Conservation (phyloP, 139 green algal species). For the Volvox reticuliferus region DNA sequence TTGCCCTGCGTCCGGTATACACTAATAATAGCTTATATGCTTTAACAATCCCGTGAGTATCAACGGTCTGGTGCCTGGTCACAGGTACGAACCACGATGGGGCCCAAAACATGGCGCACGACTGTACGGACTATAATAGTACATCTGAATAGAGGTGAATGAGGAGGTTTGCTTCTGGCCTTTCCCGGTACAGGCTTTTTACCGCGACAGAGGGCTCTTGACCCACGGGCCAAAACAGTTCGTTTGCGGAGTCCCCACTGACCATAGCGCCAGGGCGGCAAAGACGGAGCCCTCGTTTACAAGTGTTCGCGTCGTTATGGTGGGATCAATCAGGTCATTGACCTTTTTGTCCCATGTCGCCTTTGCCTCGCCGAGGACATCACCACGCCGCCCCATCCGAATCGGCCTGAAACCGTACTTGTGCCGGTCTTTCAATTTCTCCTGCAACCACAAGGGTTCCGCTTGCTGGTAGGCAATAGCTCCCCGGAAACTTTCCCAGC, state of each 20-base stretch:
- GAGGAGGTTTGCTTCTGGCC: too few relatives aligned
- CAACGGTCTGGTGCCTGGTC: too few relatives aligned
- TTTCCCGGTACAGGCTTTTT: too few relatives aligned
- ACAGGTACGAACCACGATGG: too few relatives aligned
- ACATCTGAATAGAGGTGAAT: too few relatives aligned
- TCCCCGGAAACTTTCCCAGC: background rate
- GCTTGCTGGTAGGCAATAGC: background rate
- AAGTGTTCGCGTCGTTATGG: conserved; percentile 76
- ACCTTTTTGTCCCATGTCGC: conserved; percentile 56
- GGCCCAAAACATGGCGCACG: too few relatives aligned
- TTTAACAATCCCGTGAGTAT: too few relatives aligned
- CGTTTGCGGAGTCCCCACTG: conserved; percentile 22
- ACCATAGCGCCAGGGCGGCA: conserved; percentile 80
- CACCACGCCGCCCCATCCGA: conserved; percentile 62
- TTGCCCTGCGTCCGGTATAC: conserved; percentile 50
- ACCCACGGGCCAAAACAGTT: background rate
- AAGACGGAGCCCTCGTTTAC: conserved; percentile 90
- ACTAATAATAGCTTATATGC: too few relatives aligned
- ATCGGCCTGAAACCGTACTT: conserved; percentile 82
- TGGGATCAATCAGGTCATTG: conserved; percentile 76
- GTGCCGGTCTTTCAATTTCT: conserved; percentile 76
- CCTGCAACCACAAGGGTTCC: conserved; percentile 40
- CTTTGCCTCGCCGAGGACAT: conserved; percentile 57
- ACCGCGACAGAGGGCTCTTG: background rate
- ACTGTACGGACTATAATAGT: too few relatives aligned